Percentiles rank a stretch among this genome's conserved stretches.
Evolutionary conservation across 305 asterid species (phyloP).

Genomic region (Fraxinus velutina): DNA sequence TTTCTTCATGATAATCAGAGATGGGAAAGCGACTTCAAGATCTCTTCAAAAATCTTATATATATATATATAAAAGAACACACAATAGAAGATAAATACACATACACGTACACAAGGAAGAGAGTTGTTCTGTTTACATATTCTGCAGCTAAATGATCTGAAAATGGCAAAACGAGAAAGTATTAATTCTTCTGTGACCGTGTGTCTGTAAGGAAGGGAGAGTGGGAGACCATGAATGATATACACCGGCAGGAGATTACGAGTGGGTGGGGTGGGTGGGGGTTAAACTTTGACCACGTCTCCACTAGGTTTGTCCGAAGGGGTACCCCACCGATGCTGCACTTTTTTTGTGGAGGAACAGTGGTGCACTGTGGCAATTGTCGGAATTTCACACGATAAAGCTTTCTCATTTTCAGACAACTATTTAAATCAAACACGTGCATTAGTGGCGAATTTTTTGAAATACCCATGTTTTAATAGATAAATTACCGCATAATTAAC

Average conservation of each 20-base stretch:
- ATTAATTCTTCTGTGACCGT: not conserved
- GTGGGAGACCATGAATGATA: not conserved
- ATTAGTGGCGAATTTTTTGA: not conserved
- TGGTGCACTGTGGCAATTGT: not conserved
- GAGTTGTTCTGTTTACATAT: not conserved
- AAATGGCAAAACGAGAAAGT: not conserved
- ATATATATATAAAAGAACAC: not conserved
- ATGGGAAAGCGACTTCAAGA: conserved; percentile 54
- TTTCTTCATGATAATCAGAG: conserved; percentile 89
- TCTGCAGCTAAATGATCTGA: not conserved
- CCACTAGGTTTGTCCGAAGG: not conserved
- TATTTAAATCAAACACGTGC: not conserved
- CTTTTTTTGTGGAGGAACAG: not conserved
- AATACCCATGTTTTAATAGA: not conserved
- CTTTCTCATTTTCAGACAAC: not conserved
- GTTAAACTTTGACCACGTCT: not conserved
- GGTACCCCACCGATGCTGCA: not conserved
- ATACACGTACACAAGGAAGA: not conserved
- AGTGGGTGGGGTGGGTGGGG: not conserved
- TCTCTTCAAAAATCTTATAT: not conserved
- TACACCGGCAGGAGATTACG: not conserved
- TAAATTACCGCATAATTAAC: not conserved
- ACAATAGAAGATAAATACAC: not conserved
- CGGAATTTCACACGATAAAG: not conserved
- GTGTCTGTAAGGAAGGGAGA: not conserved